Evolutionary conservation across 768 basidiomycete species (phyloP), one percentile per base, ranked within the genome.

Genomic region (Lyophyllum atratum): DNA sequence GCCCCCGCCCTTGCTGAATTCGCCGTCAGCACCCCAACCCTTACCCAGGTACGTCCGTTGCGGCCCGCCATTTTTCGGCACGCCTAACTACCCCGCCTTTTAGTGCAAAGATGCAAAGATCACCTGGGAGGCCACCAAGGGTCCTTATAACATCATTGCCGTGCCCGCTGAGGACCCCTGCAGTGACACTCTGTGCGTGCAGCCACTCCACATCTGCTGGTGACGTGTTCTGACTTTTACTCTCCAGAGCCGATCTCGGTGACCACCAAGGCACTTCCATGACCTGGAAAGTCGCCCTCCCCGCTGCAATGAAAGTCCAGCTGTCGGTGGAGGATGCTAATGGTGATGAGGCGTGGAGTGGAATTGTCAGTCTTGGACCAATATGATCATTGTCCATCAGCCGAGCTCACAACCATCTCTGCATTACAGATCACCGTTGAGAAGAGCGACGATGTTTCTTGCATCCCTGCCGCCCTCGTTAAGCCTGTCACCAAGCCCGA

Each of bases 281-380:
- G 11, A 71, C 71, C 14, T 89, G 81, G 80, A 76, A 68, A 53
- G 71, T 64, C 4, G 73, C 75, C 46, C 39, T 90, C 49, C 64
- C 80, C 31, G 74, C 79, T 12, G 84, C 84, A 34, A 76, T 75
- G 21, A 58, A 73, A 26, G 74, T 87, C 37, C 67, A 76, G 59
- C 59, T 91, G 29, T 86, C 80, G 15, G 59, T 90, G 17, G 68
- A 80, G 58, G 88, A 90, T 65, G 64, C 71, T 1, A 52, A 64
- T 31, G 82, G 74, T 26, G 66, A 85, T 3, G 88, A 91, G 63
- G 89, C 81, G 3, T 93, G 90, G 90, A 85, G 82, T 61, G 76
- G 73, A 33, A 63, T 61, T 11, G 90, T 90, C 58, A 66, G 84
- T 77, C 58, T 44, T 15, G 3, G 52, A 25, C 21, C 25, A 17